These are phyloP conservation scores for Prunus kanzakura DNA, from an alignment of 306 rosid genomes.

Conservation along the genomic window DNA sequence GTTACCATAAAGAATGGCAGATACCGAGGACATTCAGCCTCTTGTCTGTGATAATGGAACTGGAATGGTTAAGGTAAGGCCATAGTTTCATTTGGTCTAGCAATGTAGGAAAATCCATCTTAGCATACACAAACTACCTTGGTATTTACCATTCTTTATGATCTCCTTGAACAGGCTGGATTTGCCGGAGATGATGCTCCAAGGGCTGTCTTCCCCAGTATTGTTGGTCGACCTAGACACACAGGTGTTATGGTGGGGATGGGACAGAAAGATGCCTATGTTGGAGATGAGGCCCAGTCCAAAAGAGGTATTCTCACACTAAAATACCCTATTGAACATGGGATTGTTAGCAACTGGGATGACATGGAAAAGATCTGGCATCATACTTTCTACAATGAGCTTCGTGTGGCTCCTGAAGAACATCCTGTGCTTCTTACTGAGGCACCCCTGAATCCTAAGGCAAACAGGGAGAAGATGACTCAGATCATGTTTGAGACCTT, in stretches of 20 bases:
- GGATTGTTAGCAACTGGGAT: conserved; percentile 46
- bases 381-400: conserved; percentile 45
- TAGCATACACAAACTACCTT: not conserved
- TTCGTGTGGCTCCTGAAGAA: conserved; percentile 42
- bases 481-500: conserved; percentile 48
- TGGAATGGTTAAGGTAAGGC: conserved; percentile 44
- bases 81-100: not conserved
- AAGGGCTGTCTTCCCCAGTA: conserved; percentile 42
- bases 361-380: conserved; percentile 47
- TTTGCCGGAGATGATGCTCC: conserved; percentile 52
- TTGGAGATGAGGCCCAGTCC: conserved; percentile 46
- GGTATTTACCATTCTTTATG: not conserved
- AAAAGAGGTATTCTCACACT: conserved; percentile 43
- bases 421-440: conserved; percentile 43
- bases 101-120: not conserved
- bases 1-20: conserved; percentile 27
- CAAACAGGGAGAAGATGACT: conserved; percentile 44
- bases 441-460: conserved; percentile 44
- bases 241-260: conserved; percentile 47
- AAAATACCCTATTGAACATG: conserved; percentile 42
- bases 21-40: conserved; percentile 41
- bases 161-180: conserved; percentile 28
- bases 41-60: conserved; percentile 47
- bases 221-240: conserved; percentile 43
- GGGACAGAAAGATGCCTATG: conserved; percentile 47